Evolutionary conservation across 352 stramenopile species (phyloP), one percentile per base, ranked within the genome.

Genomic region (Plasmopara halstedii): DNA sequence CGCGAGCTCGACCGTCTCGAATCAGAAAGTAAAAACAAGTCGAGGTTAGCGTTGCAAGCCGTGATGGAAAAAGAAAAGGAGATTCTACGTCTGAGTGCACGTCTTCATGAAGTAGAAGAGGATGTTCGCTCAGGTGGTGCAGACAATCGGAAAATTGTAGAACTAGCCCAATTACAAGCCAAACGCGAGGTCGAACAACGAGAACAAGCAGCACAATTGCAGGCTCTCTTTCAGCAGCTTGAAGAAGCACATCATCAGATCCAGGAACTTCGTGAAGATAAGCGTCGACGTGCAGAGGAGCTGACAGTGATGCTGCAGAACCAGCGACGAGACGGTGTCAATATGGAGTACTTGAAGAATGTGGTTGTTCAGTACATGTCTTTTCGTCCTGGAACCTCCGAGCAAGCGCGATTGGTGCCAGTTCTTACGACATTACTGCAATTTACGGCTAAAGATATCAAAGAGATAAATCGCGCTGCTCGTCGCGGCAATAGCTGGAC

Each of bases 321-420:
- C 13, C 79, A 93, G 43, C 75, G 80, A 5, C 78, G 83, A 27
- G 82, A 91, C 17, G 82, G 82, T 22, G 80, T 95, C 22, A 93
- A 95, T 56, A 87, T 95, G 80, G 82, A 94, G 45, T 95, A 95
- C 55, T 60, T 95, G 23, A 95, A 95, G 55, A 95, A 95, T 43
- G 80, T 95, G 14, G 80, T 95, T 18, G 77, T 95, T 18, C 83
- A 93, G 70, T 95, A 87, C 61, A 91, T 95, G 79, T 87, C 77
- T 14, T 91, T 95, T 59, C 79, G 71, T 10, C 74, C 76, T 0
- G 81, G 81, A 3, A 93, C 83, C 25, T 88, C 73, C 27, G 72
- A 95, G 56, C 83, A 91, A 49, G 45, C 56, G 11, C 74, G 80
- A 6, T 50, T 95, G 23, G 55, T 93, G 13, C 83, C 83, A 4